phyloP scores from a whole-genome alignment of 805 yeast species.

The Candida glaebosa region DNA sequence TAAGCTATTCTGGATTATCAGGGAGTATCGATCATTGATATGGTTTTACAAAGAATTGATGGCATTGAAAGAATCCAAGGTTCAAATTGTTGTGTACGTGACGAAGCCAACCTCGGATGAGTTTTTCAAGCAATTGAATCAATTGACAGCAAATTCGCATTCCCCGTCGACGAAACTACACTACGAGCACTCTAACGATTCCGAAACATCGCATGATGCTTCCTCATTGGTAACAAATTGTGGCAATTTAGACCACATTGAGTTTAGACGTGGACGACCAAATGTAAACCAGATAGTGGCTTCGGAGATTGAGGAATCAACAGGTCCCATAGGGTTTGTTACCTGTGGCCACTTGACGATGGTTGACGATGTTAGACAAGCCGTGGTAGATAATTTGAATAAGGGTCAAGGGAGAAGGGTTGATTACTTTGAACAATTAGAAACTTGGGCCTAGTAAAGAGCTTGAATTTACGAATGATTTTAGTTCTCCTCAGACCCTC shows the following conservation, averaged over 20 bases:
- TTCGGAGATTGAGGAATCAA: slow-evolving; percentile 30
- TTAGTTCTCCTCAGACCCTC: too few species aligned
- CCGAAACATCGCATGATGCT: not conserved
- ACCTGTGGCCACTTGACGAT: slow-evolving; percentile 47
- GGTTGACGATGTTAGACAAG: slow-evolving; percentile 30
- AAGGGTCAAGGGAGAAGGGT: slow-evolving; percentile 35
- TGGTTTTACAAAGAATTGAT: slow-evolving; percentile 38
- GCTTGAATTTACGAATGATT: too few species aligned
- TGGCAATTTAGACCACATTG: slow-evolving; percentile 27
- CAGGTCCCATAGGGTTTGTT: slow-evolving; percentile 42
- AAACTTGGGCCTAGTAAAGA: slow-evolving; percentile 72
- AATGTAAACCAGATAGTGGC: slow-evolving; percentile 29
- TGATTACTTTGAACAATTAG: slow-evolving; percentile 73
- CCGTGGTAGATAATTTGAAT: slow-evolving; percentile 20
- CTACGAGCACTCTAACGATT: not conserved
- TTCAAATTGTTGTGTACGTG: slow-evolving; percentile 40
- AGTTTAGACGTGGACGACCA: slow-evolving; percentile 43
- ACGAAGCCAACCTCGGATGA: slow-evolving; percentile 25
- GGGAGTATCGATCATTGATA: slow-evolving; percentile 35
- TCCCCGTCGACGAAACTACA: not conserved
- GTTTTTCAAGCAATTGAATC: not conserved
- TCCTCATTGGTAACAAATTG: not conserved
- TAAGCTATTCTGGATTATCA: slow-evolving; percentile 37
- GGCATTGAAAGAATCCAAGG: slow-evolving; percentile 26
- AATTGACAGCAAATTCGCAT: not conserved